Evolutionary conservation across 1,139 yeast genomes (phyloP).

Genomic region (Protomyces arabidopsidicola): DNA sequence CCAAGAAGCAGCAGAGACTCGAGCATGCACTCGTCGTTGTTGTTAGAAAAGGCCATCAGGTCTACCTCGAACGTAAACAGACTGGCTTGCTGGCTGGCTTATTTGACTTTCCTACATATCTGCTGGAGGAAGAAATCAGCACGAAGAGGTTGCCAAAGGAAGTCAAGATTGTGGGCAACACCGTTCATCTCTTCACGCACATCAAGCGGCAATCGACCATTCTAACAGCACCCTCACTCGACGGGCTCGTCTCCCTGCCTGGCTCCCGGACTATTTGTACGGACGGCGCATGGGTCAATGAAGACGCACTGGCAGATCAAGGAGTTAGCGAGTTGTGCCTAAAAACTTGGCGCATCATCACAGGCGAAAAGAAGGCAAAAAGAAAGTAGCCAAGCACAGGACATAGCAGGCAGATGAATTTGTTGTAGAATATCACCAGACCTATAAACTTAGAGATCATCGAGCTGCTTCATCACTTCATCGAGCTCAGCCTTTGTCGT

Average conservation of each 20-base stretch:
- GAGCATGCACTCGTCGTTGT: slow-evolving; percentile 24
- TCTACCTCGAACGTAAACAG: slow-evolving; percentile 25
- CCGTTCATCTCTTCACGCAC: slow-evolving; percentile 27
- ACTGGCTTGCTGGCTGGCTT: slow-evolving; percentile 30
- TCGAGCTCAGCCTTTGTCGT: slow-evolving; percentile 86
- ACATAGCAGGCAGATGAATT: neutral
- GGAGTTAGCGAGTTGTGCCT: slow-evolving; percentile 21
- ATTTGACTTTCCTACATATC: slow-evolving; percentile 28
- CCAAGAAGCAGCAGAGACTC: slow-evolving; percentile 18
- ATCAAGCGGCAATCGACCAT: slow-evolving; percentile 24
- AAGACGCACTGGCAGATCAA: neutral
- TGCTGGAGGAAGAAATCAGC: slow-evolving; percentile 2
- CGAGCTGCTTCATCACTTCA: slow-evolving; percentile 90
- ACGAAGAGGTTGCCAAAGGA: neutral
- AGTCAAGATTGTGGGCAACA: slow-evolving; percentile 2
- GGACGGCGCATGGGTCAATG: slow-evolving; percentile 12
- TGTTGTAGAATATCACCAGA: neutral
- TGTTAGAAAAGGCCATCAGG: slow-evolving; percentile 1
- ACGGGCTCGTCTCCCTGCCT: slow-evolving; percentile 1
- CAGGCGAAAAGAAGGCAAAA: neutral
- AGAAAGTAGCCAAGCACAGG: no score
- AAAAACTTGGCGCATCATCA: slow-evolving; percentile 10
- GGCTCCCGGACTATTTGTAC: neutral
- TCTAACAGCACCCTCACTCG: neutral
- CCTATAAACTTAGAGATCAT: slow-evolving; percentile 39